Conservation (phyloP, 2,329 filamentous ascomycete genomes). For the Bretziella fagacearum region DNA sequence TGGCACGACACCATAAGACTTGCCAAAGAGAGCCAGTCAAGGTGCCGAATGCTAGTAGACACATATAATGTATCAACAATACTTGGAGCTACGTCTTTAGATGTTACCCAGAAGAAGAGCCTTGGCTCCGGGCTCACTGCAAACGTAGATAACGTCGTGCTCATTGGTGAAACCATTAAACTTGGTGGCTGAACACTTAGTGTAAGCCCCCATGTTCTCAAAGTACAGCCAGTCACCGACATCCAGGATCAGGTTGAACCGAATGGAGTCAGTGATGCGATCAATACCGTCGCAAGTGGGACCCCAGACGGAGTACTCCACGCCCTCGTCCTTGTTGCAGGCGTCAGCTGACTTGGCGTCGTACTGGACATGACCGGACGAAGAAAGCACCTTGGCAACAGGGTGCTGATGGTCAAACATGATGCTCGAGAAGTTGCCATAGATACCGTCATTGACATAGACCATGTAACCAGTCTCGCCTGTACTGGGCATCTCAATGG, state of each 20-base stretch:
- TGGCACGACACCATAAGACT: not conserved
- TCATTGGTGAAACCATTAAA: conserved; percentile 95
- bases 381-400: conserved; percentile 60
- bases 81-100: conserved; percentile 3
- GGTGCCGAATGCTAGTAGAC: conserved; percentile 7
- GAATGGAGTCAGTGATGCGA: conserved; percentile 69
- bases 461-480: conserved; percentile 74
- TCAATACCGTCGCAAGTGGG: conserved; percentile 97
- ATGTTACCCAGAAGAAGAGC: conserved; percentile 32
- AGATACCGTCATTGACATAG: conserved; percentile 93
- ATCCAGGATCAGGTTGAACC: conserved; percentile 60
- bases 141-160: conserved; percentile 88
- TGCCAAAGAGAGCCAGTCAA: not conserved
- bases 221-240: conserved; percentile 98
- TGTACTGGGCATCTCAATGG: conserved; percentile 53
- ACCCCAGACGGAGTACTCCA: conserved; percentile 93
- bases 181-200: conserved; percentile 88
- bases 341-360: conserved; percentile 34
- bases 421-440: conserved; percentile 98
- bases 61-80: conserved; percentile 1
- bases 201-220: conserved; percentile 97
- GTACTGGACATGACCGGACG: conserved; percentile 40
- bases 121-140: conserved; percentile 73
- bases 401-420: conserved; percentile 98
- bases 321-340: conserved; percentile 25